A percentile compares a stretch with the other conserved stretches of the same genome.
phyloP scores from a whole-genome alignment of 202 grass and related monocot species.

The Brachypodium distachyon region DNA sequence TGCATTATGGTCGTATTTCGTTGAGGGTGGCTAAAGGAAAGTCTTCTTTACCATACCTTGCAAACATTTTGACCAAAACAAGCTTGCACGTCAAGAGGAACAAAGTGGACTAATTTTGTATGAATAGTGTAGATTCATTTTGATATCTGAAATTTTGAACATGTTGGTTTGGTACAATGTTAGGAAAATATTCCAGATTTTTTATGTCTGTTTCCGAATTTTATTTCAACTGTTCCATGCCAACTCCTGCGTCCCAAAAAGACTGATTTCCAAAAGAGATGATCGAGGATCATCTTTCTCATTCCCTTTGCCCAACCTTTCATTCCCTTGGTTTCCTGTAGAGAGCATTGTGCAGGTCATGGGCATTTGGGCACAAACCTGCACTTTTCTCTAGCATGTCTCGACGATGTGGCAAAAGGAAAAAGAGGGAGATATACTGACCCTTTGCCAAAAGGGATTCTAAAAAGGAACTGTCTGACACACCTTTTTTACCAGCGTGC shows the following conservation, averaged over 20 bases:
- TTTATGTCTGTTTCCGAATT: too few species aligned
- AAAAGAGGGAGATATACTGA: not conserved
- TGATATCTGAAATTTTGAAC: too few species aligned
- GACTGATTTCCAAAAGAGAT: not conserved
- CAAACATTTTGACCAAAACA: too few species aligned
- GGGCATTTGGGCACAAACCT: conserved; percentile 7
- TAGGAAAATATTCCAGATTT: too few species aligned
- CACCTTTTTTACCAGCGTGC: conserved; percentile 9
- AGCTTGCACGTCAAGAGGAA: too few species aligned
- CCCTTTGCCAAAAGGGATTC: conserved; percentile 20
- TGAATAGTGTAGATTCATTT: too few species aligned
- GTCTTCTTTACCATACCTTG: too few species aligned
- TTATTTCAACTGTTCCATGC: too few species aligned
- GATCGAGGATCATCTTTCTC: not conserved
- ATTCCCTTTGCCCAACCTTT: not conserved
- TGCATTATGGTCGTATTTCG: not conserved
- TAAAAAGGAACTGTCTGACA: not conserved
- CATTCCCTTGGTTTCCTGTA: not conserved
- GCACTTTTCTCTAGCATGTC: conserved; percentile 4
- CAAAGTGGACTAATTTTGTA: too few species aligned
- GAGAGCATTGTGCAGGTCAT: not conserved
- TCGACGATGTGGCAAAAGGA: not conserved
- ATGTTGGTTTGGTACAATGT: too few species aligned
- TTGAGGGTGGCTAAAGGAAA: not conserved
- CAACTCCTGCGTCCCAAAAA: too few species aligned